Percentiles rank a stretch among this genome's conserved stretches.
These are phyloP conservation scores for Carallia brachiata DNA, from an alignment of 345 rosid genomes.

Conservation along the genomic window DNA sequence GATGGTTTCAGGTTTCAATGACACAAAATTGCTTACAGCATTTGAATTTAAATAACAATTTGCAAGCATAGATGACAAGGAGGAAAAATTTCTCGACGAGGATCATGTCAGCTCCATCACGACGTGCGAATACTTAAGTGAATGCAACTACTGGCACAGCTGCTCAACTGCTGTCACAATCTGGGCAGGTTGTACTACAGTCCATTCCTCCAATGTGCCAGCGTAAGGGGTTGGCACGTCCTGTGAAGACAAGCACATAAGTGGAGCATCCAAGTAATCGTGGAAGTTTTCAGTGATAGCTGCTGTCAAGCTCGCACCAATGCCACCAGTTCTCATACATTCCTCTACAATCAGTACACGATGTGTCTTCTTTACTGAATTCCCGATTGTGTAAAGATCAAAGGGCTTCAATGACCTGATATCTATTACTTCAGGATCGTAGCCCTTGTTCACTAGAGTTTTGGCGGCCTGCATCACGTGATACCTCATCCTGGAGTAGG, in stretches of 20 bases:
- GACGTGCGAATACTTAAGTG: slow-evolving; percentile 11
- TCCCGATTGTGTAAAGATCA: slow-evolving; percentile 86
- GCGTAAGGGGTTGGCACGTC: slow-evolving; percentile 98
- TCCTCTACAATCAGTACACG: slow-evolving; percentile 95
- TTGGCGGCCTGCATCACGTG: slow-evolving; percentile 99
- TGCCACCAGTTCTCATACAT: slow-evolving; percentile 98
- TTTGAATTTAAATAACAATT: slow-evolving; percentile 6
- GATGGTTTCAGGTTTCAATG: slow-evolving; percentile 10
- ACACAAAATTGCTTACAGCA: slow-evolving; percentile 21
- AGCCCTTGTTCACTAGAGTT: slow-evolving; percentile 89
- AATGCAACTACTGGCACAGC: slow-evolving; percentile 64
- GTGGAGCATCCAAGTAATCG: slow-evolving; percentile 92
- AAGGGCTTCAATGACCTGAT: slow-evolving; percentile 93
- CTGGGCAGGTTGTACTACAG: slow-evolving; percentile 93
- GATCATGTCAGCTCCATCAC: neutral
- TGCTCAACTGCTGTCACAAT: slow-evolving; percentile 93
- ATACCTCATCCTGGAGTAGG: slow-evolving; percentile 96
- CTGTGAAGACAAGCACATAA: slow-evolving; percentile 90
- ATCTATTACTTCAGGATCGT: slow-evolving; percentile 93
- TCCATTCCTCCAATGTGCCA: slow-evolving; percentile 86
- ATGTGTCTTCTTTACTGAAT: slow-evolving; percentile 91
- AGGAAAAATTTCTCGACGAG: neutral
- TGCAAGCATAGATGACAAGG: slow-evolving; percentile 1
- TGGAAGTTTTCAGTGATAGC: slow-evolving; percentile 87
- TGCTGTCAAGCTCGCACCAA: slow-evolving; percentile 91